Conservation (phyloP, 176 grass and related monocot genomes). For the Canna indica region DNA sequence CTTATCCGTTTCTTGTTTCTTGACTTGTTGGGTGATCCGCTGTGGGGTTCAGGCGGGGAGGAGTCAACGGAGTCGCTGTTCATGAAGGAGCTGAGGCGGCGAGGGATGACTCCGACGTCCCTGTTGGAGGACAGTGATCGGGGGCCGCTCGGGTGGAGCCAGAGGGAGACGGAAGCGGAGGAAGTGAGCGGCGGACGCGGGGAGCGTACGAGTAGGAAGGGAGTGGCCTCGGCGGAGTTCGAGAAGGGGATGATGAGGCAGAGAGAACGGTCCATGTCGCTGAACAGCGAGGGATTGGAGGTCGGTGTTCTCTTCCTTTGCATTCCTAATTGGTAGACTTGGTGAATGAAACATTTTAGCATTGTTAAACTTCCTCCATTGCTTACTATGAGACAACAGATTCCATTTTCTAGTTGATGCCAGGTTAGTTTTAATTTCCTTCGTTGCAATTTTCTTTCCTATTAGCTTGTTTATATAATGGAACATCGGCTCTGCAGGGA, state of each 20-base stretch:
- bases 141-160: neutral
- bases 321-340: neutral
- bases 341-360: neutral
- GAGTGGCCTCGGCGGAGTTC: conserved; percentile 33
- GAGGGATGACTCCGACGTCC: conserved; percentile 54
- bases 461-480: too few relatives aligned
- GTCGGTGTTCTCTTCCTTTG: conserved; percentile 15
- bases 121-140: conserved; percentile 28
- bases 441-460: too few relatives aligned
- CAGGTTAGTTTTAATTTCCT: neutral
- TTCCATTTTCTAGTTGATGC: neutral
- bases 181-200: conserved; percentile 3
- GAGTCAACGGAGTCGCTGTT: conserved; percentile 68
- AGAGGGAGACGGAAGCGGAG: conserved; percentile 27
- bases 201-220: conserved; percentile 21
- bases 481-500: too few relatives aligned
- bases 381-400: neutral
- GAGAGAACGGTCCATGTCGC: conserved; percentile 52
- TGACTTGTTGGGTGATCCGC: neutral
- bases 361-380: neutral
- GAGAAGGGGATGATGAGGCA: conserved; percentile 42
- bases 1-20: neutral
- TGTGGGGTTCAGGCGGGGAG: conserved; percentile 5
- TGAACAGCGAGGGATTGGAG: conserved; percentile 86
- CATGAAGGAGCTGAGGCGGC: conserved; percentile 58